A percentile compares a stretch with the other conserved stretches of the same genome.
Evolutionary conservation across 2,329 filamentous ascomycete species (phyloP).

Genomic region (Ophiostoma fasciatum): DNA sequence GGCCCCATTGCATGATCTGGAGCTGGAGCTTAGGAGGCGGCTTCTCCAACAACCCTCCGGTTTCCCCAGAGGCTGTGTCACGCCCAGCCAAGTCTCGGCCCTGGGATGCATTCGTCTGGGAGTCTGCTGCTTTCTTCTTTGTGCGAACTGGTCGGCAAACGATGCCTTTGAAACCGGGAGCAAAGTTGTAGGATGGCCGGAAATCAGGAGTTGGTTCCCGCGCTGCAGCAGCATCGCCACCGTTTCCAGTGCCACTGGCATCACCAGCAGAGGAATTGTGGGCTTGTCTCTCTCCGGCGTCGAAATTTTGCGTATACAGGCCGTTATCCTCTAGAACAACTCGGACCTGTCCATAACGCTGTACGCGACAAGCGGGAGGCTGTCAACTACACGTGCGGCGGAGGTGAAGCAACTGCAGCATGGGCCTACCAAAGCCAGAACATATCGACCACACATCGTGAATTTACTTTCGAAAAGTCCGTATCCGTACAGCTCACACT

Average conservation of each 20-base stretch:
- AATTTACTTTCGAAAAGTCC: no score
- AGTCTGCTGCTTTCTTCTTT: background rate
- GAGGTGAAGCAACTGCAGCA: background rate
- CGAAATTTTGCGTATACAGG: background rate
- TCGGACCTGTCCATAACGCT: slow-evolving; percentile 67
- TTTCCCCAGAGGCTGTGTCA: no score
- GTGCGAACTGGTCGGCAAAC: slow-evolving; percentile 47
- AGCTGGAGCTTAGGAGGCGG: slow-evolving; percentile 49
- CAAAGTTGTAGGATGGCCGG: slow-evolving; percentile 81
- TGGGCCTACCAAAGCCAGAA: slow-evolving; percentile 21
- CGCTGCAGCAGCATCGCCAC: slow-evolving; percentile 47
- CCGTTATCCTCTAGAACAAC: slow-evolving; percentile 53
- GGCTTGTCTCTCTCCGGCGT: background rate
- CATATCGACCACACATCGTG: slow-evolving; percentile 26
- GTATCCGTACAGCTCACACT: no score
- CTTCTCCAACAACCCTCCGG: no score
- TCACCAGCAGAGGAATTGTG: slow-evolving; percentile 24
- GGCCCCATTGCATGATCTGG: slow-evolving; percentile 90
- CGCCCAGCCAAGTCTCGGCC: background rate
- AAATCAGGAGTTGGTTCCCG: slow-evolving; percentile 27
- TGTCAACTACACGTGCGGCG: background rate
- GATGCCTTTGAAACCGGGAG: slow-evolving; percentile 70
- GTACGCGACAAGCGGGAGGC: background rate
- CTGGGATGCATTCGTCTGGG: background rate
- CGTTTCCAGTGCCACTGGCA: slow-evolving; percentile 56